These are phyloP conservation scores for Salvia rosmarinus DNA, from an alignment of 257 asterid species.

Conservation along the genomic window DNA sequence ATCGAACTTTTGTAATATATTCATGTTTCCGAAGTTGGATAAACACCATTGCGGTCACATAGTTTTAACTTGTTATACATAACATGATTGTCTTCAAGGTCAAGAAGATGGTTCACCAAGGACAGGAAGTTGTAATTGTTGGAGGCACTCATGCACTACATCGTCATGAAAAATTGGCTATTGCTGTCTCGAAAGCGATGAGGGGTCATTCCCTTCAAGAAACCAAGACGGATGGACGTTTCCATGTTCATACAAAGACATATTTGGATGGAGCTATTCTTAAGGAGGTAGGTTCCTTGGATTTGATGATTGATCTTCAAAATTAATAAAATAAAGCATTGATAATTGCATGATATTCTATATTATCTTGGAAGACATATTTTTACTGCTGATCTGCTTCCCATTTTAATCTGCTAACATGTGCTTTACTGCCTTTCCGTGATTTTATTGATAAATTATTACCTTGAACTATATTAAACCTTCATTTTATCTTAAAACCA, in stretches of 20 bases:
- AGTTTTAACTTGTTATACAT: slow-evolving; percentile 20
- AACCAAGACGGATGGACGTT: slow-evolving; percentile 97
- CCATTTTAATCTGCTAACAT: slow-evolving; percentile 20
- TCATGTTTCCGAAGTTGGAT: slow-evolving; percentile 24
- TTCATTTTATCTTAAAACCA: slow-evolving; percentile 28
- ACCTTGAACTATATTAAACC: slow-evolving; percentile 3
- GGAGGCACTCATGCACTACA: slow-evolving; percentile 93
- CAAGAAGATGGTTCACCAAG: slow-evolving; percentile 83
- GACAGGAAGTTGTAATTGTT: slow-evolving; percentile 86
- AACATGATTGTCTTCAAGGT: slow-evolving; percentile 56
- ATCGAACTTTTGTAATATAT: slow-evolving; percentile 6
- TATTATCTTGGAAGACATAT: neutral
- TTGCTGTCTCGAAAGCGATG: slow-evolving; percentile 98
- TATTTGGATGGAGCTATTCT: slow-evolving; percentile 98
- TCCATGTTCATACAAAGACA: slow-evolving; percentile 93
- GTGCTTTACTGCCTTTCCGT: slow-evolving; percentile 5
- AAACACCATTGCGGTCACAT: slow-evolving; percentile 19
- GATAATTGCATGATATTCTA: neutral
- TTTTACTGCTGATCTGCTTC: slow-evolving; percentile 7
- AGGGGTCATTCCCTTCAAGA: slow-evolving; percentile 96
- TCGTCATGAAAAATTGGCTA: slow-evolving; percentile 91
- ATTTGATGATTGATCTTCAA: no score
- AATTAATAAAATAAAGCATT: slow-evolving; percentile 23
- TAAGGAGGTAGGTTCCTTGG: slow-evolving; percentile 65
- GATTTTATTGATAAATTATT: slow-evolving; percentile 4